phyloP scores from a whole-genome alignment of 1,284 basidiomycete genomes.

The Moesziomyces globuligerus region DNA sequence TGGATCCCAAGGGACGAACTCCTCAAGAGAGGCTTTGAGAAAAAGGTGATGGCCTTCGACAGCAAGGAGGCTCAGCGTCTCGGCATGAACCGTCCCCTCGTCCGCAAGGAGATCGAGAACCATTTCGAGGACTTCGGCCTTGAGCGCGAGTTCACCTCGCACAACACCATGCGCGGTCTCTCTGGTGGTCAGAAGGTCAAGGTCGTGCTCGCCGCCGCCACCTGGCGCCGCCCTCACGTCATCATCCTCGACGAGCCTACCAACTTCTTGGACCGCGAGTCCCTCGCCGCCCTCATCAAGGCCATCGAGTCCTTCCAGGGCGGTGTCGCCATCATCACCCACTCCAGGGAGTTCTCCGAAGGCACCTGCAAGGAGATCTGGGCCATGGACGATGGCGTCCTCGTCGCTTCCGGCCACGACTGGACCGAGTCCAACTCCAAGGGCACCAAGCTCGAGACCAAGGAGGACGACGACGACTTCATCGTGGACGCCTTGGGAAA shows the following conservation, averaged over 20 bases:
- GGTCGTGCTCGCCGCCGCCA: conserved; percentile 66
- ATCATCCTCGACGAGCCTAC: conserved; percentile 67
- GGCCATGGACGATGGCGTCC: conserved; percentile 61
- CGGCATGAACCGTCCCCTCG: conserved; percentile 66
- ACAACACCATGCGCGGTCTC: conserved; percentile 68
- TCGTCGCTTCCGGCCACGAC: conserved; percentile 74
- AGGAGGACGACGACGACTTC: conserved; percentile 61
- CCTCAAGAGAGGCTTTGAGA: conserved; percentile 64
- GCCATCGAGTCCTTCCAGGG: conserved; percentile 66
- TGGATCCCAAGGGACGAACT: conserved; percentile 65
- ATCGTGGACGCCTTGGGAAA: conserved; percentile 62
- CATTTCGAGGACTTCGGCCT: conserved; percentile 68
- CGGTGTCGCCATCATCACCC: conserved; percentile 66
- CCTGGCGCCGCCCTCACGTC: conserved; percentile 67
- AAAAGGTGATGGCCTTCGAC: conserved; percentile 65
- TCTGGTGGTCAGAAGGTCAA: conserved; percentile 68
- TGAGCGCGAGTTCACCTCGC: conserved; percentile 67
- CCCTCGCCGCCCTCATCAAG: conserved; percentile 66
- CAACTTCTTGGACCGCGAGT: conserved; percentile 68
- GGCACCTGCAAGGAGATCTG: conserved; percentile 66
- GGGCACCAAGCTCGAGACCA: conserved; percentile 60
- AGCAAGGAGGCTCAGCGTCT: conserved; percentile 63
- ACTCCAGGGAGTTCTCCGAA: conserved; percentile 65
- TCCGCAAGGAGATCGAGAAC: conserved; percentile 67
- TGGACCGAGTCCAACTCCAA: conserved; percentile 84